These are phyloP conservation scores for Phellinidium pouzarii DNA, from an alignment of 1,284 basidiomycete genomes.

Conservation along the genomic window DNA sequence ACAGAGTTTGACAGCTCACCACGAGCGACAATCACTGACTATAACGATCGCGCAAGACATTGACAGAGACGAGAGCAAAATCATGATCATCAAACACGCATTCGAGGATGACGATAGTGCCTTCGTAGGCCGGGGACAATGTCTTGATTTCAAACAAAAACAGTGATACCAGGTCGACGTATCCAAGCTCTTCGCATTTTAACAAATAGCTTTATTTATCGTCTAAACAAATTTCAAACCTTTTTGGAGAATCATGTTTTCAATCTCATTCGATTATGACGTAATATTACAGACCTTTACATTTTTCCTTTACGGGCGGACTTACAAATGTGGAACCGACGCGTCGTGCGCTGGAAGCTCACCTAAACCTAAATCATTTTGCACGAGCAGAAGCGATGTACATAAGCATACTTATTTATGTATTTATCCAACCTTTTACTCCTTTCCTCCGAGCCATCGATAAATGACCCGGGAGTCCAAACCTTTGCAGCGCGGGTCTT, in stretches of 20 bases:
- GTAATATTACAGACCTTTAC: too few relatives aligned
- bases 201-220: neutral
- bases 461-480: slow-evolving; percentile 22
- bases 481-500: slow-evolving; percentile 20
- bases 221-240: too few relatives aligned
- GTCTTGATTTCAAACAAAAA: neutral
- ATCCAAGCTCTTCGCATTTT: neutral
- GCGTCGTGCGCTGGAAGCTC: too few relatives aligned
- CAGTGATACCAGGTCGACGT: neutral
- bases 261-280: too few relatives aligned
- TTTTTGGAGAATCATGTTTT: too few relatives aligned
- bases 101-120: neutral
- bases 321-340: too few relatives aligned
- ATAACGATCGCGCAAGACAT: too few relatives aligned
- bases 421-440: slow-evolving; percentile 1
- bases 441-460: slow-evolving; percentile 21
- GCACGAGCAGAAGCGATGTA: neutral
- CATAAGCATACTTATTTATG: neutral
- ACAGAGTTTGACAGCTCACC: neutral
- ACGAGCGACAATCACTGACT: too few relatives aligned
- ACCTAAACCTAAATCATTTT: neutral
- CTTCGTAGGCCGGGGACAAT: neutral
- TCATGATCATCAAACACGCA: too few relatives aligned
- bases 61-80: too few relatives aligned
- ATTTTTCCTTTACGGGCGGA: too few relatives aligned